A percentile compares a stretch with the other conserved stretches of the same genome.
Conservation (phyloP, 257 asterid species). For the Verbascum thapsus region DNA sequence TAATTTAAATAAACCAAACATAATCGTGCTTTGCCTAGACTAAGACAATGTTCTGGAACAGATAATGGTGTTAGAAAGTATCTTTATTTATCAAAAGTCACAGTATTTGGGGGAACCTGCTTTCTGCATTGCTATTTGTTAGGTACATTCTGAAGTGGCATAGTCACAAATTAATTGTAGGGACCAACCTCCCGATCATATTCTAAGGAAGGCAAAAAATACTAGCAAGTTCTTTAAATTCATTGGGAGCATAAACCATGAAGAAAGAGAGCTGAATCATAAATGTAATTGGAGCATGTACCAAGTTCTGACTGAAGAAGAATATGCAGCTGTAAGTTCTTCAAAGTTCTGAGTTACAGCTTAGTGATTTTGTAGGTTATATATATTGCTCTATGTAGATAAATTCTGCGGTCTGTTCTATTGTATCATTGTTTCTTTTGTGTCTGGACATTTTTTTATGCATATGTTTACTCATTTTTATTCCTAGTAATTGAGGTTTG, state of each 20-base stretch:
- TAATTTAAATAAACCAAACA: neutral
- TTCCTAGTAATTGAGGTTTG: conserved; percentile 16
- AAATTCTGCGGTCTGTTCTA: conserved; percentile 20
- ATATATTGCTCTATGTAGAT: conserved; percentile 8
- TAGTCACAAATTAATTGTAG: conserved; percentile 49
- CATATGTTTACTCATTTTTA: conserved; percentile 19
- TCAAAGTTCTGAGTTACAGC: conserved; percentile 16
- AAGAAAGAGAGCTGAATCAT: conserved; percentile 56
- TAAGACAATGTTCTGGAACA: neutral
- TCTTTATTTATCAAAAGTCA: neutral
- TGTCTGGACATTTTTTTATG: conserved; percentile 23
- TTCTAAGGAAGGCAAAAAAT: conserved; percentile 81
- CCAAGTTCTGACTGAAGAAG: conserved; percentile 83
- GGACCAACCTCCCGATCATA: conserved; percentile 93
- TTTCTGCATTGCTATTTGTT: conserved; percentile 34
- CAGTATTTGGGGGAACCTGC: conserved; percentile 13
- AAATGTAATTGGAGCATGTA: conserved; percentile 61
- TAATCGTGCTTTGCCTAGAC: neutral
- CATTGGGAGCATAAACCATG: conserved; percentile 72
- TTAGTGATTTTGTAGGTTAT: conserved; percentile 15
- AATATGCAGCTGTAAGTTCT: conserved; percentile 89
- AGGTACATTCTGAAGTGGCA: conserved; percentile 35
- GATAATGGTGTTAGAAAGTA: neutral
- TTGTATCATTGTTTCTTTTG: conserved; percentile 3
- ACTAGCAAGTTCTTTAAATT: conserved; percentile 90